Conservation (phyloP, 169 alveolate species). For the Sarcocystis neurona region DNA sequence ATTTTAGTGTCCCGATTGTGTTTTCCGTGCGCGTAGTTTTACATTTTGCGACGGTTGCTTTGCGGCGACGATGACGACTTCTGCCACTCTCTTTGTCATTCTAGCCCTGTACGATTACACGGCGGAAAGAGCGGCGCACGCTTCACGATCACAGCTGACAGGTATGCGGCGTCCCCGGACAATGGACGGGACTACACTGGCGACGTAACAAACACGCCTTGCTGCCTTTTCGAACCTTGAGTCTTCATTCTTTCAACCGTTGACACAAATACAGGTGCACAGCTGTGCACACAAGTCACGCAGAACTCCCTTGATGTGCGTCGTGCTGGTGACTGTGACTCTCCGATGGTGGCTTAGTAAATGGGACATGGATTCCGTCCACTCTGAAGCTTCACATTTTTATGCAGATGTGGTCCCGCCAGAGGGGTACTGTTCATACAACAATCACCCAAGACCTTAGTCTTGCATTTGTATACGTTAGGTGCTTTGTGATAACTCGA, state of each 20-base stretch:
- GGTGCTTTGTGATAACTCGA: too few relatives aligned
- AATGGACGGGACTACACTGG: too few relatives aligned
- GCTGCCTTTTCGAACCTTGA: background rate
- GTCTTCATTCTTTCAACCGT: background rate
- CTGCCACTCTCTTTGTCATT: background rate
- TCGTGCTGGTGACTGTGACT: too few relatives aligned
- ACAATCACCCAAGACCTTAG: too few relatives aligned
- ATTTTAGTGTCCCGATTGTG: background rate
- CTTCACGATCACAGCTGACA: background rate
- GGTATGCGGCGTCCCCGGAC: background rate
- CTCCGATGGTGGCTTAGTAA: too few relatives aligned
- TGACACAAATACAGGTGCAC: background rate
- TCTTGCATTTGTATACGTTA: too few relatives aligned
- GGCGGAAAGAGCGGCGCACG: conserved; percentile 38
- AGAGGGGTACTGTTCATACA: background rate
- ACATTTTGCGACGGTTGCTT: background rate
- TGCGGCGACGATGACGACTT: conserved; percentile 24
- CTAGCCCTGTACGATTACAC: conserved; percentile 6
- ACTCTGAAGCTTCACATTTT: background rate
- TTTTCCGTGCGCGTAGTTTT: background rate
- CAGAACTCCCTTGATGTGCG: too few relatives aligned
- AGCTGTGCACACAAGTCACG: too few relatives aligned
- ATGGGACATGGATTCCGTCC: background rate
- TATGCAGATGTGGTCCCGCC: background rate
- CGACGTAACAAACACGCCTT: too few relatives aligned